Base-by-base conservation (phyloP, 495 filamentous ascomycete species). In the Penicillium salamii region DNA sequence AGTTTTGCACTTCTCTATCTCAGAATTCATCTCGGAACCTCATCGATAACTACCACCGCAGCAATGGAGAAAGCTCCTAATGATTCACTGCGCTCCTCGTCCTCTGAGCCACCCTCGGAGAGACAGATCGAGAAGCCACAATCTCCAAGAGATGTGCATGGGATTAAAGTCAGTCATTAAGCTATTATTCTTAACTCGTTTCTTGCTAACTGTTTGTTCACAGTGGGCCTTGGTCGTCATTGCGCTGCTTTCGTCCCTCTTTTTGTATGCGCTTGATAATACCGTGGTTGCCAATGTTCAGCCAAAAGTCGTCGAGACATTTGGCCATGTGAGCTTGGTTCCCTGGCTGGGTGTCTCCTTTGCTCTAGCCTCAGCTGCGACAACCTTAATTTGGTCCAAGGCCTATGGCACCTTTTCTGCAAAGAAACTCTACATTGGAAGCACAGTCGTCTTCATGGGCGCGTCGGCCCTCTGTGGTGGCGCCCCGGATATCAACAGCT, bases 241-340 rank as follows among this genome's bases (percentile, higher is more conserved):
- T 17, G 57, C 53, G 8, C 26, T 67, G 13, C 69, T 59, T 44
- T 42, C 49, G 3, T 42, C 53, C 1, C 44, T 53, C 9, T 55
- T 71, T 23, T 37, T 68, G 5, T 74, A 69, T 42, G 71, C 63
- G 17, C 54, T 75, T 15, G 72, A 74, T 44, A 65, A 51, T 4
- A 74, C 72, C 3, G 72, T 76, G 38, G 66, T 59, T 6, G 70
- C 72, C 5, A 64, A 69, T 45, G 47, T 74, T 1, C 72, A 76
- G 46, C 57, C 40, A 0, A 41, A 62, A 1, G 46, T 72, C 1
- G 17, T 61, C 4, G 44, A 56, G 17, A 33, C 24, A 1, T 68
- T 71, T 32, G 58, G 43, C 6, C 33, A 61, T 11, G 50, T 69
- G 23, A 24, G 32, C 8, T 32, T 50, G 37, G 43, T 68, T 6